Base-by-base conservation (phyloP, 1,284 basidiomycete genomes). In the Marasmius tenuissimus region DNA sequence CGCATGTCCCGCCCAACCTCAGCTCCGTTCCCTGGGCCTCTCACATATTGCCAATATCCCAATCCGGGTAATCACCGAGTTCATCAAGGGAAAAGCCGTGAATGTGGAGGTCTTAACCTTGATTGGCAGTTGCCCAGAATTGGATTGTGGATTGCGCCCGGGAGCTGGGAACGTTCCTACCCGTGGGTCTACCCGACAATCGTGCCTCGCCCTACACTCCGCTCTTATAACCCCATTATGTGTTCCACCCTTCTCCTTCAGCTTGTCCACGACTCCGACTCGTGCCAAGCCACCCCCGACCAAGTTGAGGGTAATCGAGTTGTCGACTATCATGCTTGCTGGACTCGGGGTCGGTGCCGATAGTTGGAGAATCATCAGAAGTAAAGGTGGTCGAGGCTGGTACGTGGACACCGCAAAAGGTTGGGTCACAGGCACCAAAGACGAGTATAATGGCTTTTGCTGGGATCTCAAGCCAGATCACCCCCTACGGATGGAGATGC, bases 371-470 rank as follows among this genome's bases (percentile, higher is more conserved):
- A 91, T 94, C 62, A 83, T 98, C 42, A 83, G 87, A 67, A 96
- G 93, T 69, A 96, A 97, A 71, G 97, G 97, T 2, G 89, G 95
- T 0, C 79, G 97, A 48, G 96, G 95, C 1, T 99, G 97, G 96
- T 97, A 96, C 69, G 94, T 97, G 60, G 93, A 97, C 72, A 85
- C 88, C 0, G 91, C 92, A 14, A 89, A 88, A 57, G 93, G 91
- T 2, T 97, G 95, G 89, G 79, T 91, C 49, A 75, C 78, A 2
- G 76, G 78, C 65, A 61, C 67, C 1, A 74, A 73, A 20, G 69
- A 71, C 5, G 70, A 68, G 20, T 60, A 62, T 35, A 77, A 75
- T 27, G 76, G 78, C 54, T 74, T 93, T 56, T 76, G 82, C 63
- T 80, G 94, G 51, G 87, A 89, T 66, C 76, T 97, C 10, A 74